Evolutionary conservation across 805 yeast species (phyloP), one percentile per base, ranked within the genome.

Genomic region (Saccharomycopsis javanensis): DNA sequence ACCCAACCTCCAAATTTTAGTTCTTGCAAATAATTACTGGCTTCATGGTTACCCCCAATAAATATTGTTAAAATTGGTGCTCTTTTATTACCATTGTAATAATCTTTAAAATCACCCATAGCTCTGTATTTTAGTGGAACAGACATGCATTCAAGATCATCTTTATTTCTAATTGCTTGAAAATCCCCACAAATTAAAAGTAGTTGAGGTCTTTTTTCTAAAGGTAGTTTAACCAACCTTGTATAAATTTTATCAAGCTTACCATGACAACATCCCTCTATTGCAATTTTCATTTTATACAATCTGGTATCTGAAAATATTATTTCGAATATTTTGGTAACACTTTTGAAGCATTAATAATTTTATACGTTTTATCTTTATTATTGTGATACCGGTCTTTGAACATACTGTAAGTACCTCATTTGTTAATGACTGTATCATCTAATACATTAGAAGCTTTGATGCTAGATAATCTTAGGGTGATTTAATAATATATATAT

Each of bases 11-110:
- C 99, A 67, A 77, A 79, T 59, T 79, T 80, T 58, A 91, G 70
- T 63, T 86, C 89, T 60, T 79, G 73, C 61, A 94, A 66, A 67
- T 86, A 88, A 59, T 83, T 81, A 58, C 95, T 87, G 3, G 94
- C 83, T 67, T 94, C 99, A 66, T 94, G 99, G 69, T 94, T 94
- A 0, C 99, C 99, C 2, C 99, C 98, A 46, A 94, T 81, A 63
- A 92, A 86, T 0, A 94, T 63, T 0, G 98, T 92, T 33, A 82
- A 69, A 1, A 85, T 75, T 0, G 97, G 96, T 0, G 96, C 96
- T 30, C 55, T 68, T 51, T 70, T 72, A 18, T 64, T 62, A 0
- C 92, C 88, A 0, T 66, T 66, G 65, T 87, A 88, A 67, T 90
- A 92, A 25, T 78, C 71, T 50, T 79, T 81, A 68, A 92, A 94